phyloP scores from a whole-genome alignment of 108 stramenopile genomes.

The Epipyxis sp. region DNA sequence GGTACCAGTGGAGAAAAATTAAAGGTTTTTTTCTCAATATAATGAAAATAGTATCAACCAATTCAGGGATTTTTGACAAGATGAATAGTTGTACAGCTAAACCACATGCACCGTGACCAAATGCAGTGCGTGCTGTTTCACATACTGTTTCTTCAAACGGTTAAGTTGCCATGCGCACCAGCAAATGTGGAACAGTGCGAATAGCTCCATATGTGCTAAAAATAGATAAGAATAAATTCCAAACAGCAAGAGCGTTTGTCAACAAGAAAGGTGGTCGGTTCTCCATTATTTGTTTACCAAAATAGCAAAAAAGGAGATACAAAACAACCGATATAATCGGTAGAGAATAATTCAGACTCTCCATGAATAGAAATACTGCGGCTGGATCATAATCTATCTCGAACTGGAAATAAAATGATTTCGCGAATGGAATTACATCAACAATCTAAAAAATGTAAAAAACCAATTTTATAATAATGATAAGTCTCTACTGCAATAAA shows the following conservation, averaged over 20 bases:
- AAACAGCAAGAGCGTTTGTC: slow-evolving; percentile 48
- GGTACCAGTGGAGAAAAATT: slow-evolving; percentile 97
- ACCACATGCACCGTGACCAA: slow-evolving; percentile 71
- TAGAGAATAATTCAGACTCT: slow-evolving; percentile 16
- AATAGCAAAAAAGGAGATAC: slow-evolving; percentile 41
- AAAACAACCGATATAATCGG: slow-evolving; percentile 27
- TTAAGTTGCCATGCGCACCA: slow-evolving; percentile 61
- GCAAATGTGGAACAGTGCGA: slow-evolving; percentile 78
- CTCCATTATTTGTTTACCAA: slow-evolving; percentile 37
- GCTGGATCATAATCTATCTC: background rate
- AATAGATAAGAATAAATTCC: slow-evolving; percentile 77
- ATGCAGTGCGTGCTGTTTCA: slow-evolving; percentile 60
- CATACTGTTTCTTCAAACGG: slow-evolving; percentile 54
- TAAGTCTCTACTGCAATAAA: no score
- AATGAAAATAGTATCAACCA: slow-evolving; percentile 94
- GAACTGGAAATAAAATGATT: background rate
- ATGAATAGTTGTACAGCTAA: no score
- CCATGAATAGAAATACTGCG: background rate
- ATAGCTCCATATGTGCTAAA: slow-evolving; percentile 79
- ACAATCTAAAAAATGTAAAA: slow-evolving; percentile 3
- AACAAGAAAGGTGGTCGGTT: slow-evolving; percentile 31
- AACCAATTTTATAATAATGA: no score
- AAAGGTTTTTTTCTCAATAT: slow-evolving; percentile 89
- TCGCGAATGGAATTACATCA: background rate
- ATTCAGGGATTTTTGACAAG: slow-evolving; percentile 80